Evolutionary conservation across 345 rosid species (phyloP), one percentile per base, ranked within the genome.

Genomic region (Corchorus olitorius): DNA sequence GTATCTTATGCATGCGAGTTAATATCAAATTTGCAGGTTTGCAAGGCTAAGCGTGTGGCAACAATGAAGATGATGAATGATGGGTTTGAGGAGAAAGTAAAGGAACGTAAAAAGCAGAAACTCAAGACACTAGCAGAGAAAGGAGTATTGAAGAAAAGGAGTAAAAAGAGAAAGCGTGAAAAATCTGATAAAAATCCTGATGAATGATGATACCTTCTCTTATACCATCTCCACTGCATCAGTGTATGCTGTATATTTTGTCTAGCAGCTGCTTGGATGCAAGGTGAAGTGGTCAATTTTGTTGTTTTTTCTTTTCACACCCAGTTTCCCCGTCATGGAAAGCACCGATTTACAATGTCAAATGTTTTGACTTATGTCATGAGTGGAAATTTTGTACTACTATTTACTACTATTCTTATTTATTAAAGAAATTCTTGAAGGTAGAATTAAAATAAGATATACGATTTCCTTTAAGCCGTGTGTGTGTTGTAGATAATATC

Each of bases 1-100:
- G 60, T 60, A 50, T 33, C 39, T 59, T 77, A 14, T 49, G 41
- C 69, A 14, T 49, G 41, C 69, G 68, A 17, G 73, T 48, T 35
- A 19, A 13, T 48, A 17, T 7, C 1, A 22, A 13, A 70, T 76
- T 16, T 84, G 81, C 89, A 93, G 98, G 89, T 96, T 6, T 89
- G 81, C 77, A 92, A 96, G 87, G 99, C 99, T 3, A 93, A 81
- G 79, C 94, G 95, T 1, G 97, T 91, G 76, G 94, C 94, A 1
- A 80, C 82, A 68, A 92, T 93, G 99, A 96, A 91, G 87, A 89
- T 92, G 92, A 76, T 86, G 83, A 98, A 96, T 22, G 92, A 91
- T 37, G 97, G 99, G 5, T 92, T 91, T 52, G 98, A 96, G 73
- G 98, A 96, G 73, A 91, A 86, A 83, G 88, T 66, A 8, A 89